Base-by-base conservation (phyloP, 2,329 filamentous ascomycete species). In the Colletotrichum shisoi region DNA sequence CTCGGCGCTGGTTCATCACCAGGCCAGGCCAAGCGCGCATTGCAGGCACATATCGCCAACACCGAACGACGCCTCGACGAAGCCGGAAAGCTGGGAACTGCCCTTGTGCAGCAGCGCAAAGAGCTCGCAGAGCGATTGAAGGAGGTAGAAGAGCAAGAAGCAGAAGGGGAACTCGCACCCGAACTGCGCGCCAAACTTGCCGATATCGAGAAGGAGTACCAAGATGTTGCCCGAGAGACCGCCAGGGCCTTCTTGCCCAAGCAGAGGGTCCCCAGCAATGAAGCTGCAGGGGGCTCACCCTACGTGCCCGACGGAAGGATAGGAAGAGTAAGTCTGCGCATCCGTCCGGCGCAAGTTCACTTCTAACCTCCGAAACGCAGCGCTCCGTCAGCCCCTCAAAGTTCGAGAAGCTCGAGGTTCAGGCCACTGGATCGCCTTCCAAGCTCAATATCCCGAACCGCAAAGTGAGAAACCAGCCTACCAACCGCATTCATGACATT, bases 161-260 rank as follows among this genome's bases (percentile, higher is more conserved):
- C 86, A 51, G 91, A 95, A 71, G 87, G 87, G 27, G 91, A 97
- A 69, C 87, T 98, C 58, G 89, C 90, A 0, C 88, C 91, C 3
- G 94, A 97, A 71, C 81, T 99, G 73, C 91, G 91, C 67, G 86
- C 90, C 73, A 93, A 91, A 79, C 85, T 99, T 60, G 84, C 88
- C 15, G 93, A 96, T 70, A 88, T 99, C 67, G 95, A 99, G 78
- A 92, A 88, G 77, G 95, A 99, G 74, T 98, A 96, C 80, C 94
- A 96, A 76, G 94, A 97, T 75, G 89, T 98, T 53, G 93, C 94
- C 13, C 86, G 91, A 70, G 94, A 98, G 76, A 95, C 91, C 54
- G 93, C 94, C 49, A 87, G 94, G 71, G 93, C 92, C 2, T 94
- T 97, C 76, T 81, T 98, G 68, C 91, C 89, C 40, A 95, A 95